phyloP scores from a whole-genome alignment of 208 protist species.

The Acanthamoeba polyphaga region DNA sequence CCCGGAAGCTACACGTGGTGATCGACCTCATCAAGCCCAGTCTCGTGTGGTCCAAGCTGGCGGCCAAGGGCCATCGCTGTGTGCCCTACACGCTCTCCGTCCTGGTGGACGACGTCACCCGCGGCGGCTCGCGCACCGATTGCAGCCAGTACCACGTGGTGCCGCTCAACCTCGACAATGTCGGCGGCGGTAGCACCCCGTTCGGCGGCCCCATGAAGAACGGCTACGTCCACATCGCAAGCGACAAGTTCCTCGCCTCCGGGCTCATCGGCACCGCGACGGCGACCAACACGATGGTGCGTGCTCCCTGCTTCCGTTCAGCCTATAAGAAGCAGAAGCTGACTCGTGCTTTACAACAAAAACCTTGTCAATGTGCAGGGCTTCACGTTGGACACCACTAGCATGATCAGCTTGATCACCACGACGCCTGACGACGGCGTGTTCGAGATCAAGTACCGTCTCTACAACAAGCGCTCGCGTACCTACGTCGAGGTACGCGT shows the following conservation, averaged over 20 bases:
- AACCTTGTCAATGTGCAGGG: background rate
- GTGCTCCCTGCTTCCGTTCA: no score
- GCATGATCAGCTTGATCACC: conserved; percentile 63
- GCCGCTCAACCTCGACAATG: background rate
- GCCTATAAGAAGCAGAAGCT: no score
- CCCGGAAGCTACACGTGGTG: background rate
- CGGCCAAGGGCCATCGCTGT: background rate
- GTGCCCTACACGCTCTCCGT: conserved; percentile 71
- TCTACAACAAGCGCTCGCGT: conserved; percentile 61
- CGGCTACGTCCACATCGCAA: conserved; percentile 49
- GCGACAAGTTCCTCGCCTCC: conserved; percentile 44
- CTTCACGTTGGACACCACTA: background rate
- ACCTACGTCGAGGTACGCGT: conserved; percentile 19
- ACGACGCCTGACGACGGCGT: background rate
- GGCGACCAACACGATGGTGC: conserved; percentile 6
- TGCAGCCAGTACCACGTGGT: conserved; percentile 40
- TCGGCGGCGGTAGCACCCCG: background rate
- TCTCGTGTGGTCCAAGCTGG: conserved; percentile 20
- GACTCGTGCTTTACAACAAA: no score
- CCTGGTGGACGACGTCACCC: background rate
- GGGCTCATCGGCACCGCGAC: background rate
- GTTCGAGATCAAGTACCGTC: conserved; percentile 20
- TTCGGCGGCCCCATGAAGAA: conserved; percentile 55
- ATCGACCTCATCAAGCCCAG: conserved; percentile 40
- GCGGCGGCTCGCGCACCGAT: conserved; percentile 5